Evolutionary conservation across 306 rosid genomes (phyloP).

Genomic region (Quercus cerris): DNA sequence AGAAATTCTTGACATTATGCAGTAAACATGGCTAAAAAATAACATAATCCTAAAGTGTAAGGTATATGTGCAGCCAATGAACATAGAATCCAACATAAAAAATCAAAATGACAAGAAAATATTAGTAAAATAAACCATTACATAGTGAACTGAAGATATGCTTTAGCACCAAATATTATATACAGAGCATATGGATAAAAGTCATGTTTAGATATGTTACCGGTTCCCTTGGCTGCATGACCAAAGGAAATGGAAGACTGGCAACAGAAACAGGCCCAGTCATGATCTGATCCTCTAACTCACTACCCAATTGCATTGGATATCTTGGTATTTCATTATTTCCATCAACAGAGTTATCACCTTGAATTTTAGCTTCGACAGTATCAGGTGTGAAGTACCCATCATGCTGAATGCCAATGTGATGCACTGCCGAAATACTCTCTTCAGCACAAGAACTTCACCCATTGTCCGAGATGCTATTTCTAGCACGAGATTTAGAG

Average conservation of each 20-base stretch:
- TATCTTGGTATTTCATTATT: constrained; percentile 25
- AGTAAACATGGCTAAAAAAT: not conserved
- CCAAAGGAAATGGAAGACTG: too few relatives aligned
- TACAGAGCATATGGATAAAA: too few relatives aligned
- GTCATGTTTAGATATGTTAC: too few relatives aligned
- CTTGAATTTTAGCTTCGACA: constrained; percentile 20
- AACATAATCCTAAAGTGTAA: not conserved
- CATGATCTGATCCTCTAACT: constrained; percentile 20
- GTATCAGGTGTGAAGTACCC: constrained; percentile 19
- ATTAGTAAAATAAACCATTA: not conserved
- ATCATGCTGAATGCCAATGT: constrained; percentile 52
- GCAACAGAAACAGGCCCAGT: constrained; percentile 21
- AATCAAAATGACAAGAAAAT: not conserved
- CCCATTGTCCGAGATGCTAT: too few relatives aligned
- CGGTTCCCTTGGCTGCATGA: too few relatives aligned
- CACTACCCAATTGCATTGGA: constrained; percentile 21
- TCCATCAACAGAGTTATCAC: constrained; percentile 28
- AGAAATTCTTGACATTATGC: not conserved
- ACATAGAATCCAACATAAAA: not conserved
- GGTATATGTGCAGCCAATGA: not conserved
- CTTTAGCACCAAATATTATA: not conserved
- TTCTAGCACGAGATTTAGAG: too few relatives aligned
- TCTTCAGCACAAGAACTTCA: constrained; percentile 32
- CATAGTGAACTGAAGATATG: not conserved
- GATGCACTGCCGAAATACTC: constrained; percentile 44